Evolutionary conservation across 2,329 filamentous ascomycete species (phyloP), one percentile per base, ranked within the genome.

Genomic region (Ascochyta lentis): DNA sequence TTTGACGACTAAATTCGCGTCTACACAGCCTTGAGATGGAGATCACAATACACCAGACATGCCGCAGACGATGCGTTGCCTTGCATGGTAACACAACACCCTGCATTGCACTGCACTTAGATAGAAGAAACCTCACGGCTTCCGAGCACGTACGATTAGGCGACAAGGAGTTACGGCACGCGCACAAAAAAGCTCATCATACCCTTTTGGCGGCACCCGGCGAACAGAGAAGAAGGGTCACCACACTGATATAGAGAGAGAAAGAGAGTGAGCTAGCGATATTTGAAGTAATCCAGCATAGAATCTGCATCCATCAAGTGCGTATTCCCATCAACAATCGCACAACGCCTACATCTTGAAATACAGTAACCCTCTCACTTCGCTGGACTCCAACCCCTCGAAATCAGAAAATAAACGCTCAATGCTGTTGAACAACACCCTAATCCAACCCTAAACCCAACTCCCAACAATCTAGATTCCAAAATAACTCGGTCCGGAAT

Each of bases 1-100:
- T 99, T 99, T 77, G 92, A 97, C 2, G 91, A 96, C 69, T 96
- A 64, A 61, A 58, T 24, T 13, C 31, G 40, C 19, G n/a, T 6
- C 6, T 10, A 5, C 15, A 10, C 15, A 37, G 34, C 15, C 4
- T 7, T 16, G 34, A 37, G 27, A 13, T 15, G 29, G 12, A 13
- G 4, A 15, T 15, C 4, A 31, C 29, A 9, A 10, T 4, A 16
- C 33, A 16, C 35, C 8, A 23, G 9, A 5, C 19, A 23, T 39
- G 29, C 29, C 10, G 12, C 29, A 15, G 3, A 15, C 29, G 12
- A 5, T 31, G 29, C 29, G 13, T 31, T 13, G 12, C 29, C 13
- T 12, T 13, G 12, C 29, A 31, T 26, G 19, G 19, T 19, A 19
- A 19, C 8, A 6, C 24, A 26, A 6, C 8, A 6, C 24, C 5